These are phyloP conservation scores for Henningerozyma blattae DNA, from an alignment of 805 yeast genomes.

Conservation along the genomic window DNA sequence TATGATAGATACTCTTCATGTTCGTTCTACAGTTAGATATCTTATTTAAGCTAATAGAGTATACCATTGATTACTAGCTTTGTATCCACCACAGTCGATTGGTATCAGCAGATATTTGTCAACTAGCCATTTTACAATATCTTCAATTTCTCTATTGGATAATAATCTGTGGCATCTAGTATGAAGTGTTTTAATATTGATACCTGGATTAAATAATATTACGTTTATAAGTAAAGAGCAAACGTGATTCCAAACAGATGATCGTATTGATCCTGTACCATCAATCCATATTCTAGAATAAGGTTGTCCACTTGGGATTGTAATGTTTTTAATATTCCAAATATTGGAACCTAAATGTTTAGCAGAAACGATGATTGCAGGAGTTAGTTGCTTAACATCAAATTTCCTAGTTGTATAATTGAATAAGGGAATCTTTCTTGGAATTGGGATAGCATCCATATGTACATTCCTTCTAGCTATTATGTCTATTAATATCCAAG, in stretches of 20 bases:
- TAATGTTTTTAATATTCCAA: slow-evolving; percentile 8
- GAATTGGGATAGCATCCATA: slow-evolving; percentile 43
- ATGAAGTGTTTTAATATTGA: slow-evolving; percentile 19
- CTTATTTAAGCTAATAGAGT: slow-evolving; percentile 6
- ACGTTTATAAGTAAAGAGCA: slow-evolving; percentile 35
- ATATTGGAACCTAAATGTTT: slow-evolving; percentile 3
- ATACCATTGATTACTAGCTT: slow-evolving; percentile 17
- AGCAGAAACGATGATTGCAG: slow-evolving; percentile 50
- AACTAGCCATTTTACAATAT: slow-evolving; percentile 35
- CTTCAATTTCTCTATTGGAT: slow-evolving; percentile 28
- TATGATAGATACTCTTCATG: no score
- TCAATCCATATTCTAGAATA: slow-evolving; percentile 68
- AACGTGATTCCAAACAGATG: slow-evolving; percentile 46
- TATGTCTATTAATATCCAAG: slow-evolving; percentile 49
- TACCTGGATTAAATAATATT: slow-evolving; percentile 46
- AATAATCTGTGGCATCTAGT: slow-evolving; percentile 18
- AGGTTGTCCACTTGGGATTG: slow-evolving; percentile 49
- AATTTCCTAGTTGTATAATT: slow-evolving; percentile 69
- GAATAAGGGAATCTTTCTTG: slow-evolving; percentile 34
- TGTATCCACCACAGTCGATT: slow-evolving; percentile 12
- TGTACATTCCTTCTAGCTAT: slow-evolving; percentile 31
- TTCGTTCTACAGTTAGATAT: no score
- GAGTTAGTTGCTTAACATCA: slow-evolving; percentile 46
- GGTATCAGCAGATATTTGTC: slow-evolving; percentile 17
- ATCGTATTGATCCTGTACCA: slow-evolving; percentile 46